phyloP scores from a whole-genome alignment of 257 asterid species.

The Primulina huaijiensis region DNA sequence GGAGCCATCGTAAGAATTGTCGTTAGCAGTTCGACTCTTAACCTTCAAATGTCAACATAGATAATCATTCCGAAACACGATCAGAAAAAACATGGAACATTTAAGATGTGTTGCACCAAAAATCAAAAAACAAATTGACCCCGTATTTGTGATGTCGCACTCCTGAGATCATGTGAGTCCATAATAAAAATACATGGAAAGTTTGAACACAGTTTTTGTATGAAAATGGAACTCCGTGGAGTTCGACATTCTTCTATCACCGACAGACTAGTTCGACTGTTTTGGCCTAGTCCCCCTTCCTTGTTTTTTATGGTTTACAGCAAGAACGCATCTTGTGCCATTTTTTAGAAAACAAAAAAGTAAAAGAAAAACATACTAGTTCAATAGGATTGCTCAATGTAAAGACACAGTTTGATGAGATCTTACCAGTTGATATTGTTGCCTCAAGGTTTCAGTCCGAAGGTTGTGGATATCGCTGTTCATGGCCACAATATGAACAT shows the following conservation, averaged over 20 bases:
- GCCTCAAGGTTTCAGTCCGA: constrained; percentile 70
- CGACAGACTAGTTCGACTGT: neutral
- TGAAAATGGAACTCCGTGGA: neutral
- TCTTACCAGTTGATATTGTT: constrained; percentile 85
- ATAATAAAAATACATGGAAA: constrained; percentile 26
- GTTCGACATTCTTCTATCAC: neutral
- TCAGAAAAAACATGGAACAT: constrained; percentile 2
- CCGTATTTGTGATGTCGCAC: neutral
- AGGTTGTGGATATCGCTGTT: constrained; percentile 85
- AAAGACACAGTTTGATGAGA: constrained; percentile 11
- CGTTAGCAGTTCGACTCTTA: constrained; percentile 63
- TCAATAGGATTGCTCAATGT: neutral
- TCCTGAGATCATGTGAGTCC: constrained; percentile 6
- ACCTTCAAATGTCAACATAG: constrained; percentile 46
- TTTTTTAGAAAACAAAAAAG: neutral
- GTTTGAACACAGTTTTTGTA: neutral
- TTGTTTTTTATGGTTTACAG: neutral
- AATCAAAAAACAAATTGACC: neutral
- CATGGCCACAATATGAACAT: constrained; percentile 21
- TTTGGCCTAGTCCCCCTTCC: too few species aligned
- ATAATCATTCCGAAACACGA: constrained; percentile 27
- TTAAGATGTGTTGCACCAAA: constrained; percentile 7
- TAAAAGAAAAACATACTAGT: neutral
- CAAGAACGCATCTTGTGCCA: neutral
- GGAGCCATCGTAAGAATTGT: constrained; percentile 61